Percentiles rank a stretch among this genome's conserved stretches.
phyloP scores from a whole-genome alignment of 805 yeast species.

The Debaryomyces castellii region DNA sequence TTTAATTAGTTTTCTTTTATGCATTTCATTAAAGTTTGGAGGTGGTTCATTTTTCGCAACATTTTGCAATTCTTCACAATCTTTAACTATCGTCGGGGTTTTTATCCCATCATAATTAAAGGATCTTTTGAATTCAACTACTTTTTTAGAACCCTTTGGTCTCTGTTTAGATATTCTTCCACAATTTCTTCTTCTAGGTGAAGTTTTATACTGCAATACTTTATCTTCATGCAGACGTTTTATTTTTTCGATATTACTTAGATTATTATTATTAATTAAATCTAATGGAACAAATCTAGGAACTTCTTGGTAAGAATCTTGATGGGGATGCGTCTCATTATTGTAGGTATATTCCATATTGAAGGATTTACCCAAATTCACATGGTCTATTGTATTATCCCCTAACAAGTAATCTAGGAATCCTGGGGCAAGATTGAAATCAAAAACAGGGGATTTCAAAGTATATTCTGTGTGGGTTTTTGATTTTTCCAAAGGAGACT shows the following conservation, averaged over 20 bases:
- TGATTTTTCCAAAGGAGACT: background rate
- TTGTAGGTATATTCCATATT: background rate
- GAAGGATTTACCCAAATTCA: background rate
- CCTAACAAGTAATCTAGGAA: background rate
- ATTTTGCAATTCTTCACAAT: slow-evolving; percentile 1
- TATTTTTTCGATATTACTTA: background rate
- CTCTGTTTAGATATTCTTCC: slow-evolving; percentile 5
- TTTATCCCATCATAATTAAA: slow-evolving; percentile 3
- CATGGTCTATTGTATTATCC: background rate
- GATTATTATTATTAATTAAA: no score
- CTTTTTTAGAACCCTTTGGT: slow-evolving; percentile 7
- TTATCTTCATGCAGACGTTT: background rate
- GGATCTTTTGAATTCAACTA: slow-evolving; percentile 1
- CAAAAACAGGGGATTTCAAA: background rate
- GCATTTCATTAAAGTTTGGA: background rate
- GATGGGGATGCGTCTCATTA: background rate
- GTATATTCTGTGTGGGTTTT: background rate
- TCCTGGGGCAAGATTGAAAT: background rate
- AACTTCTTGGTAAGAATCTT: background rate
- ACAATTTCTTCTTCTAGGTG: background rate
- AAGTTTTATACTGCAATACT: background rate
- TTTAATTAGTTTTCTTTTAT: slow-evolving; percentile 1
- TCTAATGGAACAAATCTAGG: background rate
- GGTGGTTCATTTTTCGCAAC: slow-evolving; percentile 4
- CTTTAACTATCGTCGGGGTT: slow-evolving; percentile 1